A percentile compares a stretch with the other conserved stretches of the same genome.
phyloP scores from a whole-genome alignment of 768 basidiomycete genomes.

The Baorangia bicolor region DNA sequence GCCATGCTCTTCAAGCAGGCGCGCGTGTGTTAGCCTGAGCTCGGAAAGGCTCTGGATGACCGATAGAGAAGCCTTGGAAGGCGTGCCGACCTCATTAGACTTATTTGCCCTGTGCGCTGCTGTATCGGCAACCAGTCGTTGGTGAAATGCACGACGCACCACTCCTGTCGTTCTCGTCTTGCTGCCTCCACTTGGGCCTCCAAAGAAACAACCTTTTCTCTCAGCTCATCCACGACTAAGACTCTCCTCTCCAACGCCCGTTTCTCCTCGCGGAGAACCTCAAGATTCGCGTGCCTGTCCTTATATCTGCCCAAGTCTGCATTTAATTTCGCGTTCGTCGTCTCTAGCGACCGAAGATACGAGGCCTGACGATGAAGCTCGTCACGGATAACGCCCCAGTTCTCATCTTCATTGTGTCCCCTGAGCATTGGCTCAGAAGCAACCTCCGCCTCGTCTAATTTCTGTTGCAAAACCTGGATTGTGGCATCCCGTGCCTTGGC shows the following conservation, averaged over 20 bases:
- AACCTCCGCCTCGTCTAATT: constrained; percentile 45
- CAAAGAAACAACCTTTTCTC: constrained; percentile 52
- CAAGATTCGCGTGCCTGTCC: constrained; percentile 57
- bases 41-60: constrained; percentile 57
- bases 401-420: constrained; percentile 45
- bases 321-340: constrained; percentile 52
- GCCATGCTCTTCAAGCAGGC: constrained; percentile 67
- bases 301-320: constrained; percentile 54
- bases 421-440: constrained; percentile 31
- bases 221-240: constrained; percentile 48
- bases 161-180: constrained; percentile 54
- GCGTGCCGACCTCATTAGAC: constrained; percentile 33
- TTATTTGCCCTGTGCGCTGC: constrained; percentile 37
- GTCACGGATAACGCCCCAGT: constrained; percentile 62
- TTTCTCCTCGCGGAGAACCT: constrained; percentile 76
- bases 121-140: constrained; percentile 1
- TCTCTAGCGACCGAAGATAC: constrained; percentile 60
- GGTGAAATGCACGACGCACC: constrained; percentile 37
- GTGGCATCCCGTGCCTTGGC: constrained; percentile 42
- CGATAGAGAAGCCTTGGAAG: constrained; percentile 50
- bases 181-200: constrained; percentile 68
- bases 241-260: constrained; percentile 57
- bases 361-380: constrained; percentile 66
- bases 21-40: constrained; percentile 61
- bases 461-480: constrained; percentile 45